Base-by-base conservation (phyloP, 768 basidiomycete genomes). In the Leucocoprinus birnbaumii region DNA sequence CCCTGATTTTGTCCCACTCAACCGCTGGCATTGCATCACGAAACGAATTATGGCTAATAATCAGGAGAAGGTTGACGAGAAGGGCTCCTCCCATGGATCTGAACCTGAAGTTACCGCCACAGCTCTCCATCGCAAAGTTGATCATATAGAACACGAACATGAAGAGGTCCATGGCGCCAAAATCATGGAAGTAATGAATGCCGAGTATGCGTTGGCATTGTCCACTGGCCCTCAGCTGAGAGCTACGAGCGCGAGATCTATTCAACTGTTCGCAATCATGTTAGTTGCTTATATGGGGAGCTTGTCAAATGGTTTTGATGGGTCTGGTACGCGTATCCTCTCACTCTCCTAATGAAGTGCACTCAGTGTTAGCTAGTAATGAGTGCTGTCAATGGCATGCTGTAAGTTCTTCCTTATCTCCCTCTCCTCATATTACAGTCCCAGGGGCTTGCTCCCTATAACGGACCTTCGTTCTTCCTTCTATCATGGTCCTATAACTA, bases 301-400 rank as follows among this genome's bases (percentile, higher is more conserved):
- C 58, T 58, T 75, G 58, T 73, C 77, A 1, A 78, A 78, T 57
- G 76, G 77, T 41, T 78, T 78, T 41, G 75, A 79, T 52, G 76
- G 76, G 18, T 73, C 74, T 51, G 74, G 76, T 75, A 55, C 51
- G 70, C 54, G 37, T 35, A 5, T 14, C 16, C 24, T 4, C n/a
- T 21, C 26, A 18, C 18, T 35, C 9, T 34, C 7, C 25, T 2
- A 26, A 19, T 19, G n/a, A 4, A 31, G 10, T 34, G 21, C n/a
- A n/a, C n/a, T 27, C 44, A 49, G 45, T 25, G 40, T 22, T 21
- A 26, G 14, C 11, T 41, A 77, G 77, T 78, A 18, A 77, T 78
- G 74, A 72, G 74, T 59, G 76, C 73, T 16, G 71, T 78, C 27
- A 77, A 75, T 57, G 76, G 74, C 41, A 77, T 79, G 77, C 61